Conservation (phyloP, 495 filamentous ascomycete genomes). For the Bathelium albidoporum region DNA sequence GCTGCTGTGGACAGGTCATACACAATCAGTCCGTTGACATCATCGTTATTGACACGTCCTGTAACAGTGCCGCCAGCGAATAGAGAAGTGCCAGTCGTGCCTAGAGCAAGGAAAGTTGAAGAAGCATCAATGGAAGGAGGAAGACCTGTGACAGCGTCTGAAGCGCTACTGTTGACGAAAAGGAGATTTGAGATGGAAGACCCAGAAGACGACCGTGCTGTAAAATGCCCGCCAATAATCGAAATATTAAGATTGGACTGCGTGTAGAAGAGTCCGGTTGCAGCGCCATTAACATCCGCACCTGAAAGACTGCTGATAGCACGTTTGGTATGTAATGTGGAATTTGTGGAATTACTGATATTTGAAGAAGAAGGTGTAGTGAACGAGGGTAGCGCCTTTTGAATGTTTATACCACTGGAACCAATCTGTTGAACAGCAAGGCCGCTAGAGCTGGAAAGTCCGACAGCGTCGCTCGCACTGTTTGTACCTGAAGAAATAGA, state of each 20-base stretch:
- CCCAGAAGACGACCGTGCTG: conserved; percentile 56
- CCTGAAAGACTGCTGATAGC: conserved; percentile 34
- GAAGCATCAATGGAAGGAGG: conserved; percentile 36
- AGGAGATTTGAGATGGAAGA: conserved; percentile 66
- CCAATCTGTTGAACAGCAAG: conserved; percentile 29
- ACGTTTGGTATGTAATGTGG: conserved; percentile 43
- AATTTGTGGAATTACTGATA: not conserved
- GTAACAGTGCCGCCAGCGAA: conserved; percentile 75
- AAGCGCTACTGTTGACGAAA: conserved; percentile 56
- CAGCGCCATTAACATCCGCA: conserved; percentile 50
- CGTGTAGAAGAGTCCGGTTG: conserved; percentile 67
- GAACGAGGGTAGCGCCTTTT: not conserved
- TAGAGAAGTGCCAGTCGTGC: conserved; percentile 54
- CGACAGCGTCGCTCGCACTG: conserved; percentile 57
- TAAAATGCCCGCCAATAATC: conserved; percentile 81
- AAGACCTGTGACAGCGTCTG: conserved; percentile 51
- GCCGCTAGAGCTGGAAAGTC: conserved; percentile 40
- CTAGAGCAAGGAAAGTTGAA: conserved; percentile 66
- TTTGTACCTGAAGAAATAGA: conserved; percentile 61
- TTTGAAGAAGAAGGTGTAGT: not conserved
- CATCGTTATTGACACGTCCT: conserved; percentile 52
- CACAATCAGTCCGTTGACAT: conserved; percentile 62
- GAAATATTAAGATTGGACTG: conserved; percentile 64
- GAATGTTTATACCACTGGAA: not conserved
- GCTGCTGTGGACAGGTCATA: conserved; percentile 60